Base-by-base conservation (phyloP, 208 protist genomes). In the Acanthamoeba triangularis region DNA sequence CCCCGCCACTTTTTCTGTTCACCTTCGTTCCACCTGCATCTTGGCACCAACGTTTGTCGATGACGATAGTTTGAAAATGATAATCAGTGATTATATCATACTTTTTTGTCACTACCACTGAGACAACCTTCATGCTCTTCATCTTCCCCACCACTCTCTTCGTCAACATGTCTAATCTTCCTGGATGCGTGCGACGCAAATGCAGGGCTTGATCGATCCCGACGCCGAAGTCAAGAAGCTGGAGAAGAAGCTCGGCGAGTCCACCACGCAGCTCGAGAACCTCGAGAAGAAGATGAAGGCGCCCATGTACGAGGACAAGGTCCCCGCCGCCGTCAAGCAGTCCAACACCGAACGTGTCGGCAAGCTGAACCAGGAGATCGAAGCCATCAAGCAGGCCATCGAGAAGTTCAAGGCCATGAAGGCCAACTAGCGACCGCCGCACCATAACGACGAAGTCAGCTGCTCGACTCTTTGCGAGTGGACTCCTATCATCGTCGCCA, bases 291-390 rank as follows among this genome's bases (percentile, higher is more conserved):
- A 78, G 59, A 95, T 82, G 78, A 59, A 95, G 52, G 80, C 33
- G 4, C 80, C 94, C 33, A 23, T 49, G 35, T 95, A 95, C 82
- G 56, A 91, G 94, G 74, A 80, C 18, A 95, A 95, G 56, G 94
- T 95, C 78, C 72, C 72, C 25, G 94, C 82, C n/a, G 54, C 35
- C 33, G 94, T 95, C 78, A 67, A 82, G 65, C 65, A 95, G 76
- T 63, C 44, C 69, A 95, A 95, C 56, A 69, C 35, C 54, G 92
- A 95, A 11, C 23, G 78, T 7, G 92, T 41, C n/a, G 37, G 41
- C 28, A 93, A 93, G 92, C 41, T 95, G 44, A 63, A 95, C 33
- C 92, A 95, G 44, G 92, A 95, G 92, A 88, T 95, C 92, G 59
- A 95, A 33, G 59, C 76, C 92, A 88, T 95, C 54, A 88, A 95